phyloP scores from a whole-genome alignment of 31 red algal genomes.

The Asparagopsis taxiformis region DNA sequence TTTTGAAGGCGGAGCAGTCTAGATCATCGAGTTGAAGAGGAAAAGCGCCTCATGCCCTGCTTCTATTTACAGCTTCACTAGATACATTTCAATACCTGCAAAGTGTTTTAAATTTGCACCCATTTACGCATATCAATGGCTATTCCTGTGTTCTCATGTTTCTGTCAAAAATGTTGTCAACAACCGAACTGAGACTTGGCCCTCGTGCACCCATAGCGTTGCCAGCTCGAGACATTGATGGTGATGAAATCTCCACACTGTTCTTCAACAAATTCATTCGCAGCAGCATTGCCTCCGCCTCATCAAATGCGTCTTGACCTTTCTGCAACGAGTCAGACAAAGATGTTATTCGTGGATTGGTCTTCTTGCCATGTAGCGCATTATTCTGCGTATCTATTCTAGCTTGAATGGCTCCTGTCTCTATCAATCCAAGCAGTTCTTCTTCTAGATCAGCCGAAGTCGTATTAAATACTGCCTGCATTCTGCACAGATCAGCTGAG shows the following conservation, averaged over 20 bases:
- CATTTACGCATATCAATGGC: not conserved
- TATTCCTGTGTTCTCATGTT: conserved; percentile 12
- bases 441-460: conserved; percentile 35
- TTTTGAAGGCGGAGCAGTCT: no score
- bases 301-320: conserved; percentile 55
- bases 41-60: no score
- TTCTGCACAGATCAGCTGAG: conserved; percentile 62
- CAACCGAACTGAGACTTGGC: conserved; percentile 43
- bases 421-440: conserved; percentile 78
- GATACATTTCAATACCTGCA: no score
- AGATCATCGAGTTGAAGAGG: no score
- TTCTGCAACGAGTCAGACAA: conserved; percentile 29
- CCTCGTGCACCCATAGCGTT: conserved; percentile 32
- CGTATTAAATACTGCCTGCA: conserved; percentile 72
- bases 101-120: not conserved
- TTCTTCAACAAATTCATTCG: conserved; percentile 73
- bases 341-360: conserved; percentile 19
- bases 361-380: conserved; percentile 48
- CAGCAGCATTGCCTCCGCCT: conserved; percentile 77
- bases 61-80: no score
- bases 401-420: conserved; percentile 65
- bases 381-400: conserved; percentile 76
- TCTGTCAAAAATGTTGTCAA: conserved; percentile 47
- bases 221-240: not conserved
- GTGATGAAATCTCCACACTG: conserved; percentile 30